Evolutionary conservation across 1,284 basidiomycete species (phyloP), one percentile per base, ranked within the genome.

Genomic region (Leccinum griseonigrum): DNA sequence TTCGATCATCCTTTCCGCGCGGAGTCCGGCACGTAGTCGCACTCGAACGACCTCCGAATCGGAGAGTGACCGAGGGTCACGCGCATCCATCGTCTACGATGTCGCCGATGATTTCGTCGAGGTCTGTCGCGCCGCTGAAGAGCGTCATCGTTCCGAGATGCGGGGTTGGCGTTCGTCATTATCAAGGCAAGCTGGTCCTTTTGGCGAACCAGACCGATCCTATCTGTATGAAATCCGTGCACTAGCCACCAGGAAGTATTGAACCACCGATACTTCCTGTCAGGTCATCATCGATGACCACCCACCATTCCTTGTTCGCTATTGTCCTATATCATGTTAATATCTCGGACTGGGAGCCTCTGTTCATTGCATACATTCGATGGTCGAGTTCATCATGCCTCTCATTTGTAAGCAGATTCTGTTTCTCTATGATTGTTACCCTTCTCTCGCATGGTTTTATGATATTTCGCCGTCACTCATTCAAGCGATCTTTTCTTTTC

Each of bases 81-180:
- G 88, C 65, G 88, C 86, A 54, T 89, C 87, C 10, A 83, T 90
- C 75, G 83, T 90, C 50, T 87, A 81, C 72, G 88, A 91, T 66
- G 83, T 92, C 43, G 86, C 90, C 60, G 86, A 88, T 61, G 78
- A 82, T 61, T 90, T 97, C 70, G 77, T 88, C 68, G 83, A 84
- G 63, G 83, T 82, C 63, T 94, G 92, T 72, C 83, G 84, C 56
- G 77, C 78, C 29, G 94, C 93, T 9, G 92, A 94, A 74, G 85
- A 86, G 69, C 83, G 93, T 62, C 93, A 95, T 77, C 83, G 84
- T 56, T 76, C 75, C 32, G 94, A 97, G 77, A 90, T 95, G 83
- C 87, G 85, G 66, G 88, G 88, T 7, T 96, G 94, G 95, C 81
- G 84, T 74, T 67, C 86, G 68, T 80, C 76, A 18, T 66, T 78